Evolutionary conservation across 1,284 basidiomycete species (phyloP).

Genomic region (Inonotus hispidus): DNA sequence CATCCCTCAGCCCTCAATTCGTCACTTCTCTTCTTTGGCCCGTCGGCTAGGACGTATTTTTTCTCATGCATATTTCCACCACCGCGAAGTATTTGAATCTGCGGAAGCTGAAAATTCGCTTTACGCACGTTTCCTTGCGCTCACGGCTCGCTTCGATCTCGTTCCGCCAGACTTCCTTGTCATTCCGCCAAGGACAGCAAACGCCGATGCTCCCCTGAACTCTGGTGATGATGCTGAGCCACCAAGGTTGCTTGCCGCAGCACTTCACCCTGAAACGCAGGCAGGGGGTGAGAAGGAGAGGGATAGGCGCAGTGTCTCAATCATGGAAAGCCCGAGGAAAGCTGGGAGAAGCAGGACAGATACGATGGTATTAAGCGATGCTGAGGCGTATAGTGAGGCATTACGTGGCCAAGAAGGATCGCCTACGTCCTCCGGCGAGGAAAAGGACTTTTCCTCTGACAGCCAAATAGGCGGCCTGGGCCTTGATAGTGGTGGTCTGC

Average conservation of each 20-base stretch:
- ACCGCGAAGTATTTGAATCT: slow-evolving; percentile 86
- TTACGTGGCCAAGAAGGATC: slow-evolving; percentile 3
- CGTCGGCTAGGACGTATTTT: slow-evolving; percentile 91
- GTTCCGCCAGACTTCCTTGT: slow-evolving; percentile 79
- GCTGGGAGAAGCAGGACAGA: slow-evolving; percentile 61
- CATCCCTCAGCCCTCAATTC: slow-evolving; percentile 74
- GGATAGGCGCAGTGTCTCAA: slow-evolving; percentile 26
- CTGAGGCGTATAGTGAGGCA: slow-evolving; percentile 21
- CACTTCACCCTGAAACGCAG: not conserved
- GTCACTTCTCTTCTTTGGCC: slow-evolving; percentile 85
- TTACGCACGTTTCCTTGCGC: slow-evolving; percentile 85
- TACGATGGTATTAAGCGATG: slow-evolving; percentile 71
- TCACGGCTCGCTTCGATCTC: slow-evolving; percentile 79
- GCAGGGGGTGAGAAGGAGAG: not conserved
- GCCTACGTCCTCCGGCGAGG: not conserved
- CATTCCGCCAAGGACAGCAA: slow-evolving; percentile 48
- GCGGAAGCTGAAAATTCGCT: slow-evolving; percentile 88
- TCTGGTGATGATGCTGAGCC: slow-evolving; percentile 37
- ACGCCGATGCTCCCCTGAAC: slow-evolving; percentile 19
- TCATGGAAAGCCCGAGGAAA: slow-evolving; percentile 45
- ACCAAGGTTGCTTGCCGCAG: slow-evolving; percentile 44
- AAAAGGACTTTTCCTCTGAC: not conserved
- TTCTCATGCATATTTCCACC: slow-evolving; percentile 92
- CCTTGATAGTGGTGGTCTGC: not conserved
- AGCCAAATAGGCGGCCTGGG: not conserved